Base-by-base conservation (phyloP, 768 basidiomycete species). In the Phlebiopsis flavidoalba region DNA sequence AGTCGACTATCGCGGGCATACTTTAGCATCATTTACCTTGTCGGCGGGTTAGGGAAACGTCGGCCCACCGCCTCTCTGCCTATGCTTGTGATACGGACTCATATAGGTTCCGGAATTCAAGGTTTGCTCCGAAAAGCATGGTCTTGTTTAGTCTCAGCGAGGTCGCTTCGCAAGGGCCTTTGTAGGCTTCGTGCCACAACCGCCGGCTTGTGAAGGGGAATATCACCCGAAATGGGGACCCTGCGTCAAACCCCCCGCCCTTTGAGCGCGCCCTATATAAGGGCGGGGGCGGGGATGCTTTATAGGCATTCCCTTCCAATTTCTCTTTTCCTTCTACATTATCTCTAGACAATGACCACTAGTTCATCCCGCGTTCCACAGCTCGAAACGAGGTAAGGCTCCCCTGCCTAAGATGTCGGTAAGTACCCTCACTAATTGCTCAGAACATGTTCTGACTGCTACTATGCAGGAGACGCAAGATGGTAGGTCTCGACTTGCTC, bases 341-440 rank as follows among this genome's bases (percentile, higher is more conserved):
- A 43, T 17, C 40, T 17, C 17, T 43, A 43, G 3, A 2, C 37
- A 6, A 68, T 68, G 68, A 21, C 65, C 26, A 55, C 61, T 19
- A 48, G 63, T 12, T 63, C 70, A 8, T 60, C 70, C 8, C 49
- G 65, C 36, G 46, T 60, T 10, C 65, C 69, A 24, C 58, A 50
- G 31, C 66, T 81, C 33, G 80, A 80, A n/a, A 43, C 74, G 80
- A 45, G 82, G 83, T 8, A 76, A 76, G 60, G 83, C 82, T 12
- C n/a, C n/a, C n/a, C n/a, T 83, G 82, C 58, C 64, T 80, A 6
- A 75, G 80, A n/a, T 83, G 83, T 72, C 75, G 79, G 81, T 81
- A 17, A 57, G 78, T 67, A 12, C 40, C 33, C 3, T 31, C 6
- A 31, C 26, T 31, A 31, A 31, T 31, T 31, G 26, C 26, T 31